Evolutionary conservation across 2,329 filamentous ascomycete species (phyloP).

Genomic region (Biscogniauxia mediterranea): DNA sequence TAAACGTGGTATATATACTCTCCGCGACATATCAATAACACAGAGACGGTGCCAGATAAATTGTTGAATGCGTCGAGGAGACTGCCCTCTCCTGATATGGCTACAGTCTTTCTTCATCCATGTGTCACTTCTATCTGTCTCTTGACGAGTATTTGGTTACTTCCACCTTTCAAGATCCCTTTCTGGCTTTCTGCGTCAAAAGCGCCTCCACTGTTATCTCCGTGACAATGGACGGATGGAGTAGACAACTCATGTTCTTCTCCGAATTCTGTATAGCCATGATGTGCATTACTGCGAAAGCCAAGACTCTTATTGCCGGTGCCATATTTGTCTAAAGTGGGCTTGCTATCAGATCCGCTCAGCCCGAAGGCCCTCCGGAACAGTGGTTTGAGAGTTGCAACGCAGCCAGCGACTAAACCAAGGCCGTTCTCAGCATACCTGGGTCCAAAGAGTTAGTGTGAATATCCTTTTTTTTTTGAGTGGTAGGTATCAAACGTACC

Average conservation of each 20-base stretch:
- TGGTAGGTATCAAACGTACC: too few species aligned
- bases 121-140: conserved; percentile 7
- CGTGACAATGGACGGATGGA: conserved; percentile 6
- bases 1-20: too few species aligned
- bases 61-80: too few species aligned
- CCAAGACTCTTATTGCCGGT: conserved; percentile 2
- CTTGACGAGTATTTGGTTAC: conserved; percentile 1
- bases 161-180: conserved; percentile 4
- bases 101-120: conserved; percentile 11
- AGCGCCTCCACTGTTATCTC: conserved; percentile 4
- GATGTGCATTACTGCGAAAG: conserved; percentile 12
- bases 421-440: conserved; percentile 21
- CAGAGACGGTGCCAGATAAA: too few species aligned
- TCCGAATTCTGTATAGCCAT: conserved; percentile 11
- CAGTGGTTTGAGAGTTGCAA: conserved; percentile 18
- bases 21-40: too few species aligned
- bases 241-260: conserved; percentile 6
- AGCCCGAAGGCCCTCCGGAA: too few species aligned
- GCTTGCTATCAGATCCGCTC: too few species aligned
- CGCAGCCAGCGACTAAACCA: conserved; percentile 16
- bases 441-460: not conserved
- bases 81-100: too few species aligned
- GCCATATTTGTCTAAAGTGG: not conserved
- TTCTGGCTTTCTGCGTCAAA: conserved; percentile 16
- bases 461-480: too few species aligned